A percentile compares a stretch with the other conserved stretches of the same genome.
These are phyloP conservation scores for Trifolium repens DNA, from an alignment of 306 rosid species.

Conservation along the genomic window DNA sequence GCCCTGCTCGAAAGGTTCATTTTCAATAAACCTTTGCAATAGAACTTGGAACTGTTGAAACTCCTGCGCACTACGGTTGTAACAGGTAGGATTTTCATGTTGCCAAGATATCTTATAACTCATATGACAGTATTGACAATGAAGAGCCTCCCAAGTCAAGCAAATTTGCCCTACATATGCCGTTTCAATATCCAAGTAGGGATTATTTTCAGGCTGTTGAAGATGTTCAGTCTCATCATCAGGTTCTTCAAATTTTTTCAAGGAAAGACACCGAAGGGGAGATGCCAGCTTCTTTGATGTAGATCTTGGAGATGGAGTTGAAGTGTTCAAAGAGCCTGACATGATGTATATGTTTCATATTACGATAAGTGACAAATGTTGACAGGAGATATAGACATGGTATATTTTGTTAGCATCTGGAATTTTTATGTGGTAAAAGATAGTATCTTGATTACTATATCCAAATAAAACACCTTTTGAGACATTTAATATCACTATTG, in stretches of 20 bases:
- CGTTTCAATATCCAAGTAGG: conserved; percentile 76
- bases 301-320: conserved; percentile 77
- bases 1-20: conserved; percentile 93
- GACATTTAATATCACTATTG: not conserved
- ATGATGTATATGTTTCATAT: conserved; percentile 23
- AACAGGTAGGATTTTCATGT: conserved; percentile 71
- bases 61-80: conserved; percentile 79
- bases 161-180: conserved; percentile 92
- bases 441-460: conserved; percentile 6
- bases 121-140: conserved; percentile 87
- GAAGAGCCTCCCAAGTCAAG: conserved; percentile 98
- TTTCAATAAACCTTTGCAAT: conserved; percentile 88
- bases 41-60: conserved; percentile 96
- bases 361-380: conserved; percentile 4
- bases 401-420: conserved; percentile 19
- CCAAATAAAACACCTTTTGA: not conserved
- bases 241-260: conserved; percentile 80
- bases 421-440: conserved; percentile 16
- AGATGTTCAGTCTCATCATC: conserved; percentile 82
- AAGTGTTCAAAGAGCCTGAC: conserved; percentile 60
- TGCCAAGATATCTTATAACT: conserved; percentile 79
- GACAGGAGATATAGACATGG: not conserved
- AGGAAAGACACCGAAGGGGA: conserved; percentile 90
- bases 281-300: conserved; percentile 82
- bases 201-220: conserved; percentile 61